phyloP scores from a whole-genome alignment of 176 grass and related monocot species.

The Carex cristatella region DNA sequence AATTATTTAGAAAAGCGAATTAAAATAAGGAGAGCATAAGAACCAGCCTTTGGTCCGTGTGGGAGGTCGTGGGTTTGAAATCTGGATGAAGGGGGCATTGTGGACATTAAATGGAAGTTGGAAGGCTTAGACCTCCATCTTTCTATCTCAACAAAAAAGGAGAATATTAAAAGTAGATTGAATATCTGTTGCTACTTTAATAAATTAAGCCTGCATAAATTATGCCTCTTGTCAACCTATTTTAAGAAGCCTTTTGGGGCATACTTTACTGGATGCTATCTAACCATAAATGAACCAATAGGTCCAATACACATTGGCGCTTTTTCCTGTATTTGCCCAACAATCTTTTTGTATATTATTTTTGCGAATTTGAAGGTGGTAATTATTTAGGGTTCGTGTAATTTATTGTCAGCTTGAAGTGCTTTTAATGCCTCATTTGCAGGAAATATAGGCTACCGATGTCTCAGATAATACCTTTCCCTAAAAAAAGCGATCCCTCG shows the following conservation, averaged over 20 bases:
- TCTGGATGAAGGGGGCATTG: no score
- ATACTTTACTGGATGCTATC: not conserved
- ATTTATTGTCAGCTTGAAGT: constrained; percentile 14
- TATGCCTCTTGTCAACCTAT: not conserved
- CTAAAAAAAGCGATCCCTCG: constrained; percentile 85
- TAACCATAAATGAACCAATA: not conserved
- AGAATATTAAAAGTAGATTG: not conserved
- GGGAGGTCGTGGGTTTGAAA: no score
- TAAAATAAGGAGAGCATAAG: not conserved
- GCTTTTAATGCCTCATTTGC: constrained; percentile 24
- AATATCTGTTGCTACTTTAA: not conserved
- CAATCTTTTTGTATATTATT: not conserved
- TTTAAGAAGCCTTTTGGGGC: not conserved
- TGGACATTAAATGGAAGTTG: no score
- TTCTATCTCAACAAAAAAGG: no score
- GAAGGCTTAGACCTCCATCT: no score
- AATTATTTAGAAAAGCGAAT: not conserved
- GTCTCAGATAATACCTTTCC: constrained; percentile 86
- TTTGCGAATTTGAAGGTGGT: not conserved
- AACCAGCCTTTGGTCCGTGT: no score
- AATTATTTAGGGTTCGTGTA: not conserved
- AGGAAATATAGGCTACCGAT: constrained; percentile 87
- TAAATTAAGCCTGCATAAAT: not conserved
- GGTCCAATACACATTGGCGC: not conserved
- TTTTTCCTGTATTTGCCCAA: not conserved